Evolutionary conservation across 2,329 filamentous ascomycete species (phyloP), one percentile per base, ranked within the genome.

Genomic region (Fusarium sulawesiense): DNA sequence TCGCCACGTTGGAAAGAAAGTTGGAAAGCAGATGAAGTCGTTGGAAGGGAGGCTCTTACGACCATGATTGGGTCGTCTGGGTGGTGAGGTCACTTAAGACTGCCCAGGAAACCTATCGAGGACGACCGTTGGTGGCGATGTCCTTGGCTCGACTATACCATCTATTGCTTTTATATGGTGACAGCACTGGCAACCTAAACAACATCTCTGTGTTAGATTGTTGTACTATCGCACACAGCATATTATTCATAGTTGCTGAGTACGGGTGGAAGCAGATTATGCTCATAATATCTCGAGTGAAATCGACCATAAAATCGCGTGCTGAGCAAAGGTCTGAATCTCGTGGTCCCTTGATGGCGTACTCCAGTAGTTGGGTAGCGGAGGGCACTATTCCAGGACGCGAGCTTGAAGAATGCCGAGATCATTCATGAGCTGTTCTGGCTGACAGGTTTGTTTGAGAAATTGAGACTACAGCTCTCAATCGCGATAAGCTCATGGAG

Each of bases 401-500:
- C 10, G 18, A n/a, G n/a, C 7, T 16, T 53, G 32, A 29, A 27
- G 18, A 27, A 16, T 41, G 9, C 7, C 18, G 32, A 13, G 13
- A 21, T 29, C 20, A 12, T 14, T 16, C 10, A 25, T 9, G 10
- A 1, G 4, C 4, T 18, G n/a, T 34, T 16, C 16, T 25, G 7
- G n/a, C 29, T 14, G 13, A 21, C 7, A 20, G 25, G 5, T 40
- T 34, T 7, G 10, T 48, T 42, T 27, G 18, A 41, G 18, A 37
- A 56, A n/a, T 16, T 49, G 44, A 25, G 3, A 37, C 14, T 41
- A n/a, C 14, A 37, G 21, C 40, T 57, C 9, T 32, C 34, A 18
- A 18, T 13, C 14, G 5, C 3, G 6, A 18, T 10, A 23, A 12
- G 9, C 27, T 75, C 76, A 84, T 12, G 83, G 83, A 10, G 79